Percentiles rank a stretch among this genome's conserved stretches.
Conservation (phyloP, 2,329 filamentous ascomycete genomes). For the Trichothecium sympodiale region DNA sequence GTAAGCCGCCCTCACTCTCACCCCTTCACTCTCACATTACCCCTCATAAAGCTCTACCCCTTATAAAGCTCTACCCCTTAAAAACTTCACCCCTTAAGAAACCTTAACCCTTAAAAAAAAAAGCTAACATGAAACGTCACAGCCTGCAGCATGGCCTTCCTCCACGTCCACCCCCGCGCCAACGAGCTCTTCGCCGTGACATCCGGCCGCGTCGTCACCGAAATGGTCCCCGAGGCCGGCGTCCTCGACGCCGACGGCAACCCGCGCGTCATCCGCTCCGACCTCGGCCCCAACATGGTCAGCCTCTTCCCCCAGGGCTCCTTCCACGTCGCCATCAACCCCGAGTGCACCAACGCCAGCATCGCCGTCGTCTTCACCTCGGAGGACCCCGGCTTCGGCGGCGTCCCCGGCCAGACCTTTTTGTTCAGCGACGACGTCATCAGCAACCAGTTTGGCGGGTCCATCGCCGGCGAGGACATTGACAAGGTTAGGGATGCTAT, state of each 20-base stretch:
- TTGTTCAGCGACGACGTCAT: conserved; percentile 28
- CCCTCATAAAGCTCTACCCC: too few relatives aligned
- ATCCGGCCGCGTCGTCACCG: conserved; percentile 29
- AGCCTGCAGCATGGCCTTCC: conserved; percentile 39
- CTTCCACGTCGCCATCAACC: conserved; percentile 41
- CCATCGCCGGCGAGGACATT: conserved; percentile 29
- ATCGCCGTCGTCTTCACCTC: conserved; percentile 33
- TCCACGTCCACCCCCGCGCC: conserved; percentile 37
- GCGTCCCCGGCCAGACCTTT: conserved; percentile 34
- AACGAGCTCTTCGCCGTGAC: conserved; percentile 36
- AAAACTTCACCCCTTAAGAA: too few relatives aligned
- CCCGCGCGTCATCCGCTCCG: conserved; percentile 24
- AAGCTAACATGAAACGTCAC: too few relatives aligned
- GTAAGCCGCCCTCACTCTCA: too few relatives aligned
- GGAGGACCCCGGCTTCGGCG: conserved; percentile 36
- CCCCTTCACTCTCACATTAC: too few relatives aligned
- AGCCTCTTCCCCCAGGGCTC: conserved; percentile 38
- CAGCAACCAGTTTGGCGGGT: conserved; percentile 27
- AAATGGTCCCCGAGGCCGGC: conserved; percentile 36
- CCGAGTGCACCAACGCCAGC: conserved; percentile 31
- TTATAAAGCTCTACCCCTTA: too few relatives aligned
- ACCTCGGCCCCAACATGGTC: conserved; percentile 28
- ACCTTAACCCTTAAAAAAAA: too few relatives aligned
- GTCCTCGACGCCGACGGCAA: conserved; percentile 19
- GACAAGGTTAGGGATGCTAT: conserved; percentile 23